Percentiles rank a stretch among this genome's conserved stretches.
These are phyloP conservation scores for Tetrahymena borealis DNA, from an alignment of 73 alveolate species.

Conservation along the genomic window DNA sequence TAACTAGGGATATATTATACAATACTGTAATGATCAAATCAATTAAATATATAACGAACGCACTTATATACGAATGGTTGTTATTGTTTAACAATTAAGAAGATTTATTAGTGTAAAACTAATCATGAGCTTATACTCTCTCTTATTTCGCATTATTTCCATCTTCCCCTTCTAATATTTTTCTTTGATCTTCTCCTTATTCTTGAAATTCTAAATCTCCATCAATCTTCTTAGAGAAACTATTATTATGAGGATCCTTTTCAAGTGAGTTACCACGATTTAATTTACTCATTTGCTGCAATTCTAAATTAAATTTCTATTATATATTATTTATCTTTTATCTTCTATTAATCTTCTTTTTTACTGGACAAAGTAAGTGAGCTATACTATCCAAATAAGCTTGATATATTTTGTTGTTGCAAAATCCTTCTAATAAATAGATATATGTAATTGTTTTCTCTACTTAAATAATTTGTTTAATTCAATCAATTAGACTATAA, in stretches of 20 bases:
- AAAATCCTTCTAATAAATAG: too few relatives aligned
- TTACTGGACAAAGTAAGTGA: too few relatives aligned
- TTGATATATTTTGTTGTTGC: too few relatives aligned
- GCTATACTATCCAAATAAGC: too few relatives aligned
- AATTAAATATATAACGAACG: neutral
- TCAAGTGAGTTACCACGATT: neutral
- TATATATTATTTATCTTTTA: too few relatives aligned
- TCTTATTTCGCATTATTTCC: neutral
- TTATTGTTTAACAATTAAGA: neutral
- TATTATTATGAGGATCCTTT: neutral
- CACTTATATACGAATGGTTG: neutral
- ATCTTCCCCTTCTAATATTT: neutral
- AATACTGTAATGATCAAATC: too few relatives aligned
- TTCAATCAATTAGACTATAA: too few relatives aligned
- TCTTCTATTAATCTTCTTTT: too few relatives aligned
- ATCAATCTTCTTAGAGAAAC: neutral
- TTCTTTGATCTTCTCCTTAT: neutral
- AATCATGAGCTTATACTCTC: neutral
- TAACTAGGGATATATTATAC: too few relatives aligned
- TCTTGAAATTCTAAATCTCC: neutral
- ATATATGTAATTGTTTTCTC: too few relatives aligned
- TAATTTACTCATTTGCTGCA: neutral
- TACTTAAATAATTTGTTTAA: too few relatives aligned
- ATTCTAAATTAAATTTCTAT: too few relatives aligned
- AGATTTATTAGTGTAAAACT: neutral